These are phyloP conservation scores for Saturnispora hagleri DNA, from an alignment of 805 yeast species.

Conservation along the genomic window DNA sequence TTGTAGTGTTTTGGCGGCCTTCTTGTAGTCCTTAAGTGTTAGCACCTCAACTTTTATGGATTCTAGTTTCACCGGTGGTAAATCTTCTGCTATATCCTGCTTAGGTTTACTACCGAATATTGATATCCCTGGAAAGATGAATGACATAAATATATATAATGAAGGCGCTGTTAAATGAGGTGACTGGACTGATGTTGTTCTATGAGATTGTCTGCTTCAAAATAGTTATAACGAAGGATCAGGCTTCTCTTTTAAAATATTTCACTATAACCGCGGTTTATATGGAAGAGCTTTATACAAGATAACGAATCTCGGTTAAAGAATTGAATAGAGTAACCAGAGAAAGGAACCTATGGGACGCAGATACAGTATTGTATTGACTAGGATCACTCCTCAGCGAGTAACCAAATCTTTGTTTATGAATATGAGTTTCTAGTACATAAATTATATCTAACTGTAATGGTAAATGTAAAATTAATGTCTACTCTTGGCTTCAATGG, in stretches of 20 bases:
- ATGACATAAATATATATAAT: conserved; percentile 2
- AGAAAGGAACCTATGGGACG: background rate
- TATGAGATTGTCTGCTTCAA: background rate
- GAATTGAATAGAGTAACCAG: background rate
- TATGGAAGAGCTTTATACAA: background rate
- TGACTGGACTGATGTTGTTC: background rate
- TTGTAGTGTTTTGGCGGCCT: conserved; percentile 46
- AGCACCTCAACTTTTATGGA: conserved; percentile 24
- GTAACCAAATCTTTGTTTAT: background rate
- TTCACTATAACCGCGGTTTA: background rate
- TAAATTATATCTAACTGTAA: background rate
- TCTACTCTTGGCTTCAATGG: conserved; percentile 3
- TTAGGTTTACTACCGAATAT: background rate
- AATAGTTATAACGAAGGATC: background rate
- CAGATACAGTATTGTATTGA: background rate
- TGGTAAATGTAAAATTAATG: background rate
- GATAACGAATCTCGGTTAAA: background rate
- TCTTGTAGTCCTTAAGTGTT: conserved; percentile 36
- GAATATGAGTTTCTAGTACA: background rate
- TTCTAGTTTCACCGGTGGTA: conserved; percentile 9
- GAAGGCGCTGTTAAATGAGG: background rate
- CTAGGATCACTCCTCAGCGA: background rate
- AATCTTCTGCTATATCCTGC: background rate
- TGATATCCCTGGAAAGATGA: conserved; percentile 1
- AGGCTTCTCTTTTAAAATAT: background rate